Evolutionary conservation across 768 basidiomycete species (phyloP).

Genomic region (Hemileccinum rubropunctum): DNA sequence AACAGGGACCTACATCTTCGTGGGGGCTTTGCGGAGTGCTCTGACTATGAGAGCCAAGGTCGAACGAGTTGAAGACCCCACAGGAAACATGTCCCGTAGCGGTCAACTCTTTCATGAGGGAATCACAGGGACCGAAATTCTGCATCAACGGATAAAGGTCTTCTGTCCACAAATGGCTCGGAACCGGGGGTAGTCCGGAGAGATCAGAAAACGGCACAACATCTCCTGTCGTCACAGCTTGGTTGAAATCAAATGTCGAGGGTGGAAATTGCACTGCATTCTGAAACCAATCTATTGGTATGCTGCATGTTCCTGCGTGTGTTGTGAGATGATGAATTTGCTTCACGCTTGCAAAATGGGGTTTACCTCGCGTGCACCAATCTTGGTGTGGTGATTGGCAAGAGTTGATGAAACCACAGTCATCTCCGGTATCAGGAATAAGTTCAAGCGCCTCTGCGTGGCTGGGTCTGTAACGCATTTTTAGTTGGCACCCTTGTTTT

Average conservation of each 20-base stretch:
- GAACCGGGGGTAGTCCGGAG: neutral
- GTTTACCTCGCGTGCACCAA: slow-evolving; percentile 3
- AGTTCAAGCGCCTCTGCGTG: neutral
- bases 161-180: neutral
- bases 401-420: neutral
- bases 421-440: neutral
- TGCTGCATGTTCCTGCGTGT: neutral
- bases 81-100: neutral
- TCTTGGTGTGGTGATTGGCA: neutral
- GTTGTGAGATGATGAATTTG: neutral
- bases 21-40: neutral
- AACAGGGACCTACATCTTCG: slow-evolving; percentile 3
- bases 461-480: neutral
- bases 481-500: neutral
- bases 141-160: neutral
- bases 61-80: neutral
- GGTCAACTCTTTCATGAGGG: neutral
- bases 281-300: neutral
- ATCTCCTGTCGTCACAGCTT: neutral
- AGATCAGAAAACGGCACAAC: neutral
- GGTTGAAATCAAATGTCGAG: too few relatives aligned
- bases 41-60: neutral
- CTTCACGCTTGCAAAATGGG: neutral
- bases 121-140: neutral
- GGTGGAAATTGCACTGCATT: neutral